Evolutionary conservation across 2,329 filamentous ascomycete species (phyloP), one percentile per base, ranked within the genome.

Genomic region (Trichoderma aggressivum): DNA sequence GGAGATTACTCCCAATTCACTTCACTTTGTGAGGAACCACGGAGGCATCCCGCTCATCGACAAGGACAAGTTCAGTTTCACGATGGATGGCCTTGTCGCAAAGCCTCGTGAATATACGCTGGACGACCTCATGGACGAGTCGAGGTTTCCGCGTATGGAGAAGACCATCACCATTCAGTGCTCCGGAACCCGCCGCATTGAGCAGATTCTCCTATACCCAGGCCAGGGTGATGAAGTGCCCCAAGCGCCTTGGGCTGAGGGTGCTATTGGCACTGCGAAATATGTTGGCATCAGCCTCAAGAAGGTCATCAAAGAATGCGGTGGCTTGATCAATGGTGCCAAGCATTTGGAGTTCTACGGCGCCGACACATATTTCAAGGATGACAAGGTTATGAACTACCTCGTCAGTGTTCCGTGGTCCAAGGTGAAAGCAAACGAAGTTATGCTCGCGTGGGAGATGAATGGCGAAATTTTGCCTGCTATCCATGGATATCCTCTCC

Each of bases 1-100:
- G 28, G 56, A 28, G 14, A 69, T 69, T 3, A 60, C 65, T n/a
- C 65, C 65, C 10, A 69, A 69, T 14, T 50, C 56, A 7, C 56
- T 69, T 53, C 65, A 69, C 24, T 69, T 69, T 28, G 65, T 69
- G 55, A 69, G 65, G 11, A 69, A 69, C 3, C 65, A 69, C 7
- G 65, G 65, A 53, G 65, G 65, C 3, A 69, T 69, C 7, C 65
- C 65, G 7, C 39, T 69, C 11, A 69, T 69, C 21, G 65, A 69
- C 39, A 53, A 61, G 16, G 65, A 69, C 5, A 69, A 61, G n/a
- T 69, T 26, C n/a, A 69, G 65, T 3, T 69, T 69, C 14, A 12
- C 50, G 1, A 6, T 69, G 55, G 65, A 69, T 36, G 65, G 65
- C 2, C 56, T 69, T 53, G 65, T 69, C 16, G 56, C 56, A 3